Evolutionary conservation across 345 rosid genomes (phyloP).

Genomic region (Kandelia obovata): DNA sequence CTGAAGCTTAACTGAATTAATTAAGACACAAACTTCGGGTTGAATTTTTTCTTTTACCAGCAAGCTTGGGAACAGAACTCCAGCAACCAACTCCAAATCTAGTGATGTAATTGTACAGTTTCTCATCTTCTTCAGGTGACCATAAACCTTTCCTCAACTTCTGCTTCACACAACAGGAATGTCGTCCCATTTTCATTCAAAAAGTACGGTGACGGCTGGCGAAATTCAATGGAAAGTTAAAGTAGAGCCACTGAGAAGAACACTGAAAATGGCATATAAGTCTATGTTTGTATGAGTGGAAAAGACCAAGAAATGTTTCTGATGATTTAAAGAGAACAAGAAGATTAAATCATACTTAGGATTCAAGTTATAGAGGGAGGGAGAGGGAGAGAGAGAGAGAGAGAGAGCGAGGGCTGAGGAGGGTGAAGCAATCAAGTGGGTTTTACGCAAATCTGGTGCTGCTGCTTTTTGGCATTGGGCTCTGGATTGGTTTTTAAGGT

Average conservation of each 20-base stretch:
- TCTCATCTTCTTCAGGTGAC: constrained; percentile 82
- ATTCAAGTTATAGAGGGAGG: constrained; percentile 45
- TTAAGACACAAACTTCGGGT: background rate
- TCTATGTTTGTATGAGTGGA: background rate
- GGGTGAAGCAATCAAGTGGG: constrained; percentile 62
- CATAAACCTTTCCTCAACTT: constrained; percentile 65
- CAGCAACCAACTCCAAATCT: constrained; percentile 67
- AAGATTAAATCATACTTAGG: constrained; percentile 44
- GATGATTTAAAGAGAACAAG: constrained; percentile 35
- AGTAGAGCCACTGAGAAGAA: constrained; percentile 5
- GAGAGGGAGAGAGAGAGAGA: constrained; percentile 10
- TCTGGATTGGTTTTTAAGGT: constrained; percentile 58
- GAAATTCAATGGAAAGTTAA: constrained; percentile 8
- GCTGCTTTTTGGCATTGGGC: constrained; percentile 43
- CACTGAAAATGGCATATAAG: constrained; percentile 13
- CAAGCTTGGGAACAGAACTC: constrained; percentile 71
- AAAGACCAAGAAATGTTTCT: constrained; percentile 16
- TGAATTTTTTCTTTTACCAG: constrained; percentile 32
- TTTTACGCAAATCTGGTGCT: constrained; percentile 59
- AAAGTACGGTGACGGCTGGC: background rate
- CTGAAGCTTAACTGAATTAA: background rate
- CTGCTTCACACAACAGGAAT: constrained; percentile 56
- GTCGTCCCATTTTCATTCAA: constrained; percentile 39
- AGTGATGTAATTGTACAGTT: constrained; percentile 52
- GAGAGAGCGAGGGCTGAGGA: constrained; percentile 22